phyloP scores from a whole-genome alignment of 768 basidiomycete genomes.

The Rickenella mellea region DNA sequence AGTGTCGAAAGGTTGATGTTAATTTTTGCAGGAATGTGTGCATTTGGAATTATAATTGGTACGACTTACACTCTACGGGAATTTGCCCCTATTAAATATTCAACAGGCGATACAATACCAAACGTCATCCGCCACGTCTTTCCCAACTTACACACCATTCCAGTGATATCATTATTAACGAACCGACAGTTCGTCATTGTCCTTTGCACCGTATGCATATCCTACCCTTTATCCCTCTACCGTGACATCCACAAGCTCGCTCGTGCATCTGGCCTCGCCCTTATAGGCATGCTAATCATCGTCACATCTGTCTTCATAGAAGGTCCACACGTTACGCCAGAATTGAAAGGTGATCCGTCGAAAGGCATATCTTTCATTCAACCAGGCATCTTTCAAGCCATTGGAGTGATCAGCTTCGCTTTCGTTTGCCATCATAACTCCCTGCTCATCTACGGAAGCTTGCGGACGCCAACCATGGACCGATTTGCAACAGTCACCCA shows the following conservation, averaged over 20 bases:
- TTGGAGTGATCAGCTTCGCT: constrained; percentile 94
- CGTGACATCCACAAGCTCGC: constrained; percentile 97
- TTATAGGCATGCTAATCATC: constrained; percentile 91
- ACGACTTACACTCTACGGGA: no score
- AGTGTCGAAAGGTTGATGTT: constrained; percentile 1
- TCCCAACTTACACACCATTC: constrained; percentile 52
- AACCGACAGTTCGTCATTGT: constrained; percentile 86
- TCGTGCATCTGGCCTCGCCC: constrained; percentile 83
- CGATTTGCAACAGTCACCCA: constrained; percentile 90
- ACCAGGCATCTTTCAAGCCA: constrained; percentile 85
- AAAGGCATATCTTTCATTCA: constrained; percentile 68
- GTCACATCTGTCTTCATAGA: constrained; percentile 78
- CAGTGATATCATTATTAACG: constrained; percentile 67
- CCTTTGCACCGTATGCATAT: constrained; percentile 79
- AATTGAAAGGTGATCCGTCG: constrained; percentile 68
- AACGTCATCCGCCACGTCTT: constrained; percentile 86
- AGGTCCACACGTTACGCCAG: constrained; percentile 63
- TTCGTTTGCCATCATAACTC: constrained; percentile 99
- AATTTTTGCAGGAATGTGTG: constrained; percentile 79
- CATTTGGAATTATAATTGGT: constrained; percentile 93
- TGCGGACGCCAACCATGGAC: constrained; percentile 89
- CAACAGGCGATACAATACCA: constrained; percentile 87
- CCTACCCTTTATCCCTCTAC: constrained; percentile 91
- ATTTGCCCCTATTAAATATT: constrained; percentile 5
- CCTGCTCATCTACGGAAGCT: constrained; percentile 87